Evolutionary conservation across 176 grass and related monocot genomes (phyloP).

Genomic region (Puccinellia tenuiflora): DNA sequence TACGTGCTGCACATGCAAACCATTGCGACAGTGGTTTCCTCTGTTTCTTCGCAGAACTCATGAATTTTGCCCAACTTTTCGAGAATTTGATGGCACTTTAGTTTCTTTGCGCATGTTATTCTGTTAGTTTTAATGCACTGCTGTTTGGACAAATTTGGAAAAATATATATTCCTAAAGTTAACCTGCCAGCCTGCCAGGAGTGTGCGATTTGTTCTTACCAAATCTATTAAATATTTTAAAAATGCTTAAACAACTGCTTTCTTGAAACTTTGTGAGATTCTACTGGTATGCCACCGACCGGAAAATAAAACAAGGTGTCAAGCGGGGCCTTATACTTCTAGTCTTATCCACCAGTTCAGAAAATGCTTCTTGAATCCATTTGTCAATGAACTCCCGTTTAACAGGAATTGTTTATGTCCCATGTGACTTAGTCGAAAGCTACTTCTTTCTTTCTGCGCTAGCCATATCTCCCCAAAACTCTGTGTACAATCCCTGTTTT

Average conservation of each 20-base stretch:
- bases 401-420: conserved; percentile 10
- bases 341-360: conserved; percentile 27
- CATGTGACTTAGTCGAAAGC: too few species aligned
- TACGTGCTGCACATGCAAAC: too few species aligned
- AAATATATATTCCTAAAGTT: not conserved
- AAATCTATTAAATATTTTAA: not conserved
- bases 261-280: conserved; percentile 21
- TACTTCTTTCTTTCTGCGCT: not conserved
- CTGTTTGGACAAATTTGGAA: not conserved
- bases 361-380: not conserved
- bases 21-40: not conserved
- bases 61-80: not conserved
- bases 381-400: conserved; percentile 20
- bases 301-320: too few species aligned
- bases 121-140: not conserved
- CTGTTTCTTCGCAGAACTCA: not conserved
- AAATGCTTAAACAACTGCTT: not conserved
- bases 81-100: not conserved
- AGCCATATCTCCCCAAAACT: not conserved
- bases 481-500: not conserved
- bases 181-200: not conserved
- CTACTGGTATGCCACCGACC: not conserved
- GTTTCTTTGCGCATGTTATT: not conserved
- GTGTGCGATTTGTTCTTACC: conserved; percentile 14
- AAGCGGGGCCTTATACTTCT: not conserved